Evolutionary conservation across 345 rosid genomes (phyloP).

Genomic region (Brassica nigra): DNA sequence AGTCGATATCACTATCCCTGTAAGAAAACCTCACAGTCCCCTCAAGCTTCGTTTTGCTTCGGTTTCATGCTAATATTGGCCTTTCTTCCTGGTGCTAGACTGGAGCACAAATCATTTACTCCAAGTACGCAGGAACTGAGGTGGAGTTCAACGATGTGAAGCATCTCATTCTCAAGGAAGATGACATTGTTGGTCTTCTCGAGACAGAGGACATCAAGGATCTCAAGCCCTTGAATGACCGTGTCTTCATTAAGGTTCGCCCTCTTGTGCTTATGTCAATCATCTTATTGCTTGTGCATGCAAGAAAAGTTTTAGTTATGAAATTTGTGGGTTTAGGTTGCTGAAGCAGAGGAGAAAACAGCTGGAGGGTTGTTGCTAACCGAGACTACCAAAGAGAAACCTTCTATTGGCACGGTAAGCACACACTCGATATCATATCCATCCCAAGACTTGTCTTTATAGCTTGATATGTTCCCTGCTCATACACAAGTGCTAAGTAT

Average conservation of each 20-base stretch:
- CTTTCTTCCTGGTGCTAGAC: slow-evolving; percentile 48
- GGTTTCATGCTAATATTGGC: neutral
- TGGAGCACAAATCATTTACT: slow-evolving; percentile 74
- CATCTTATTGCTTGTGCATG: neutral
- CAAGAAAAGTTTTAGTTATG: neutral
- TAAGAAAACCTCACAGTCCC: slow-evolving; percentile 1
- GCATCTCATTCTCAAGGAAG: slow-evolving; percentile 90
- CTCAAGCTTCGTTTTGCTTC: neutral
- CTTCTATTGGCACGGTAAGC: slow-evolving; percentile 82
- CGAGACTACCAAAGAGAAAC: slow-evolving; percentile 86
- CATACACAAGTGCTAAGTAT: too few relatives aligned
- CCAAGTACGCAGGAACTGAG: slow-evolving; percentile 94
- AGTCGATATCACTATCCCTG: slow-evolving; percentile 60
- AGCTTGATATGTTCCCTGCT: neutral
- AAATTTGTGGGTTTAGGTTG: slow-evolving; percentile 54
- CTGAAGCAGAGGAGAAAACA: slow-evolving; percentile 90
- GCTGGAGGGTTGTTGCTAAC: slow-evolving; percentile 92
- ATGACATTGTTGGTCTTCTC: slow-evolving; percentile 89
- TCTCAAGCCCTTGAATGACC: slow-evolving; percentile 88
- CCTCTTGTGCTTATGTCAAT: neutral
- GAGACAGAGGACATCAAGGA: slow-evolving; percentile 92
- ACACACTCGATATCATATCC: neutral
- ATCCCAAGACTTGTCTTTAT: neutral
- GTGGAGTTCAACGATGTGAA: slow-evolving; percentile 72
- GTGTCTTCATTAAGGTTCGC: slow-evolving; percentile 79